These are phyloP conservation scores for Ophiostoma tasmaniense DNA, from an alignment of 2,329 filamentous ascomycete genomes.

Conservation along the genomic window DNA sequence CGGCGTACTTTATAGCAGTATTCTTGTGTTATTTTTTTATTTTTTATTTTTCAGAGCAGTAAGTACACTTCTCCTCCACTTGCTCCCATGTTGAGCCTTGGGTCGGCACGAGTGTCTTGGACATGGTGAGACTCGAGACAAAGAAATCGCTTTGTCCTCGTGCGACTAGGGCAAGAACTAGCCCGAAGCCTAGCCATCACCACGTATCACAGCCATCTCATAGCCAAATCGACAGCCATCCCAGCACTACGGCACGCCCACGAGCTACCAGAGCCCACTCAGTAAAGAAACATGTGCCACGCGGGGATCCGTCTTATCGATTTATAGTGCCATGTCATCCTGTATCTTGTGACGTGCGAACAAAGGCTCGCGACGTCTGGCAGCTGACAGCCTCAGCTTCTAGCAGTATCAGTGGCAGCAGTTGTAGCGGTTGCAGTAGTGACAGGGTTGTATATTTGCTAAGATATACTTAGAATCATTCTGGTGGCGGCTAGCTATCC, in stretches of 20 bases:
- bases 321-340: not conserved
- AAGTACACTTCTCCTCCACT: not conserved
- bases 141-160: not conserved
- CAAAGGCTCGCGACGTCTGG: not conserved
- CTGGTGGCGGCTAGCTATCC: not conserved
- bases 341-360: not conserved
- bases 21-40: no score
- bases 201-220: no score
- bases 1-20: no score
- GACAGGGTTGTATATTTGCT: not conserved
- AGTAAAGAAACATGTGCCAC: not conserved
- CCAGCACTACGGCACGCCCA: not conserved
- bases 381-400: not conserved
- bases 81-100: not conserved
- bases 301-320: not conserved
- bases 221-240: not conserved
- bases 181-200: not conserved
- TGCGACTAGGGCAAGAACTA: not conserved
- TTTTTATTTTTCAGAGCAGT: not conserved
- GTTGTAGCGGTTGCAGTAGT: not conserved
- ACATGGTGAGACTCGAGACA: slow-evolving; percentile 1
- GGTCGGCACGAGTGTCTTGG: slow-evolving; percentile 2
- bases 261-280: not conserved
- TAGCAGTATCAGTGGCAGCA: not conserved
- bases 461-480: not conserved